These are phyloP conservation scores for Hericium coralloides DNA, from an alignment of 768 basidiomycete genomes.

Conservation along the genomic window DNA sequence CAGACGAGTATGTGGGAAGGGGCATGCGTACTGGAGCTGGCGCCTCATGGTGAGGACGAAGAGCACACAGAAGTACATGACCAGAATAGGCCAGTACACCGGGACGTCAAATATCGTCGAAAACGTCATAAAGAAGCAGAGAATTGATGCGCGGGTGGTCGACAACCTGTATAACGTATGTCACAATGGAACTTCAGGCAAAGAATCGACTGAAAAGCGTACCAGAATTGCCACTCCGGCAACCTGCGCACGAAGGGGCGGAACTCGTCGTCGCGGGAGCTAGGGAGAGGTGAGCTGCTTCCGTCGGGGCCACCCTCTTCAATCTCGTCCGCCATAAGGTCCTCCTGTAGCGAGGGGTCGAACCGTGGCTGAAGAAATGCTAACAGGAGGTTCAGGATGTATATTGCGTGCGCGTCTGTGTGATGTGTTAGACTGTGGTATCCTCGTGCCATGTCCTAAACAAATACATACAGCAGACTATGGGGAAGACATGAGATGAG, in stretches of 20 bases:
- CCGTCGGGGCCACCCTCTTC: slow-evolving; percentile 74
- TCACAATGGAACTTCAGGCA: background rate
- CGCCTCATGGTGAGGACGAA: slow-evolving; percentile 93
- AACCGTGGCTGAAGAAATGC: slow-evolving; percentile 98
- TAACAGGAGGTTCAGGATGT: slow-evolving; percentile 90
- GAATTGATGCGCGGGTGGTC: slow-evolving; percentile 76
- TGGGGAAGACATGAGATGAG: slow-evolving; percentile 4
- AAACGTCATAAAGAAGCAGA: slow-evolving; percentile 74
- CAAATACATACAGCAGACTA: slow-evolving; percentile 60
- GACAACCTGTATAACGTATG: slow-evolving; percentile 55
- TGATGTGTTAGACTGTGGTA: background rate
- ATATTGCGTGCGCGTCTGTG: slow-evolving; percentile 85
- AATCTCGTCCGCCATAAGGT: slow-evolving; percentile 88
- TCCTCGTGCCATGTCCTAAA: background rate
- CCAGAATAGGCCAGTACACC: slow-evolving; percentile 98
- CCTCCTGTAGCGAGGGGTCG: slow-evolving; percentile 91
- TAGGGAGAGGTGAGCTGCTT: slow-evolving; percentile 48
- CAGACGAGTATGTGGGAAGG: slow-evolving; percentile 3
- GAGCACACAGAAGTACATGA: slow-evolving; percentile 93
- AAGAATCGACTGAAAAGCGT: slow-evolving; percentile 15
- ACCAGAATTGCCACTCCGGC: slow-evolving; percentile 98
- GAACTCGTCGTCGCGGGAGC: slow-evolving; percentile 86
- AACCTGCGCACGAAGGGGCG: slow-evolving; percentile 91
- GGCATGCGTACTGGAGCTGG: slow-evolving; percentile 70
- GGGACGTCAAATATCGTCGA: slow-evolving; percentile 90